Conservation (phyloP, 441 rosid genomes). For the Erodium texanum region DNA sequence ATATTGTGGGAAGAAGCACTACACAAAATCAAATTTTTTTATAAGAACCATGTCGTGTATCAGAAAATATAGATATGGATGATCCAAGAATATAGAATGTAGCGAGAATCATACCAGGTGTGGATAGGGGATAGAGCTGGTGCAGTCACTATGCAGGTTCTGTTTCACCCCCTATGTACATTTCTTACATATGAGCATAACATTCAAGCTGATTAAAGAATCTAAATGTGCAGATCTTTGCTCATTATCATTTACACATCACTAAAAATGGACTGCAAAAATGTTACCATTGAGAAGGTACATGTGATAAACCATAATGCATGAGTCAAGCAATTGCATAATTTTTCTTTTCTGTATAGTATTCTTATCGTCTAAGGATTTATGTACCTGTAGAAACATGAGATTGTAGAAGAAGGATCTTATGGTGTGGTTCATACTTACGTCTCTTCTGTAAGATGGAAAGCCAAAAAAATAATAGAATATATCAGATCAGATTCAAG, state of each 20-base stretch:
- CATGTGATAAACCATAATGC: not conserved
- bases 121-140: constrained; percentile 32
- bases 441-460: constrained; percentile 50
- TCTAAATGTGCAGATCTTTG: not conserved
- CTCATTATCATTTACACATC: not conserved
- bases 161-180: constrained; percentile 51
- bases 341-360: not conserved
- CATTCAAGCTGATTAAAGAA: not conserved
- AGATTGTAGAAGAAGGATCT: constrained; percentile 51
- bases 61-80: not conserved
- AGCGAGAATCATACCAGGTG: constrained; percentile 39
- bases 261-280: not conserved
- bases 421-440: constrained; percentile 50
- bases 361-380: not conserved
- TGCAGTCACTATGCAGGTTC: constrained; percentile 58
- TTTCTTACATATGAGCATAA: constrained; percentile 7
- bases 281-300: not conserved
- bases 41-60: not conserved
- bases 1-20: constrained; percentile 69
- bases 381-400: constrained; percentile 53
- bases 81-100: not conserved
- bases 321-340: not conserved
- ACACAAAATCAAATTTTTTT: constrained; percentile 24
- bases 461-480: not conserved
- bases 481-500: not conserved